Evolutionary conservation across 345 rosid species (phyloP).

Genomic region (Cardamine chenopodiifolia): DNA sequence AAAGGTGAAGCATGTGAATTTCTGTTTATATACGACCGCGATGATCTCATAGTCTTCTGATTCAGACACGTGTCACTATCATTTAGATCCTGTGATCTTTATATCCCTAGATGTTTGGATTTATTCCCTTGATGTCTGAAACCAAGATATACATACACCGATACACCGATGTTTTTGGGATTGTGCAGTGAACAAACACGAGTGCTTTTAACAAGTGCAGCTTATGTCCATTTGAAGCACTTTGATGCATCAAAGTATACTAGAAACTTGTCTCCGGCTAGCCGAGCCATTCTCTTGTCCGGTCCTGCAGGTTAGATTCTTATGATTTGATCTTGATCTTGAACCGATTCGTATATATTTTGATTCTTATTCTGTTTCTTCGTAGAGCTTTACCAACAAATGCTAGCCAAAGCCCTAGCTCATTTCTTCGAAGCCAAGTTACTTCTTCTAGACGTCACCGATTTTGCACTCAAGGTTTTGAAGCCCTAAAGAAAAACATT

Average conservation of each 20-base stretch:
- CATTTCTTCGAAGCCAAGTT: slow-evolving; percentile 92
- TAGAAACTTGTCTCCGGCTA: slow-evolving; percentile 84
- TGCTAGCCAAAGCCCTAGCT: slow-evolving; percentile 94
- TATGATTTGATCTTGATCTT: neutral
- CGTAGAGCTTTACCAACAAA: slow-evolving; percentile 94
- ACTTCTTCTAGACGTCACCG: slow-evolving; percentile 80
- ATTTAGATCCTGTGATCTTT: slow-evolving; percentile 14
- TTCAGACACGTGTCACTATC: slow-evolving; percentile 29
- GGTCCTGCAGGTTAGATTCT: slow-evolving; percentile 82
- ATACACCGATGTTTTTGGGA: slow-evolving; percentile 1
- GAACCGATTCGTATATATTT: slow-evolving; percentile 1
- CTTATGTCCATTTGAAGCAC: slow-evolving; percentile 90
- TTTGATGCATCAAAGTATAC: slow-evolving; percentile 81
- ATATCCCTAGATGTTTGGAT: slow-evolving; percentile 27
- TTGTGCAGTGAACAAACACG: slow-evolving; percentile 85
- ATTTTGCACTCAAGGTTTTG: slow-evolving; percentile 78
- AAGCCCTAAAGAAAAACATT: neutral
- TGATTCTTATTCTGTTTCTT: neutral
- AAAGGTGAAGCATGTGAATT: slow-evolving; percentile 31
- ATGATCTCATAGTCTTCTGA: slow-evolving; percentile 6
- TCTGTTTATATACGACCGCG: neutral
- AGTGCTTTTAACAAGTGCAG: slow-evolving; percentile 82
- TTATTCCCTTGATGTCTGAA: slow-evolving; percentile 7
- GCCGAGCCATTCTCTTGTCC: slow-evolving; percentile 83
- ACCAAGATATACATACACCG: neutral